Percentiles rank a stretch among this genome's conserved stretches.
Conservation (phyloP, 2,329 filamentous ascomycete genomes). For the Colletotrichum tropicicola region DNA sequence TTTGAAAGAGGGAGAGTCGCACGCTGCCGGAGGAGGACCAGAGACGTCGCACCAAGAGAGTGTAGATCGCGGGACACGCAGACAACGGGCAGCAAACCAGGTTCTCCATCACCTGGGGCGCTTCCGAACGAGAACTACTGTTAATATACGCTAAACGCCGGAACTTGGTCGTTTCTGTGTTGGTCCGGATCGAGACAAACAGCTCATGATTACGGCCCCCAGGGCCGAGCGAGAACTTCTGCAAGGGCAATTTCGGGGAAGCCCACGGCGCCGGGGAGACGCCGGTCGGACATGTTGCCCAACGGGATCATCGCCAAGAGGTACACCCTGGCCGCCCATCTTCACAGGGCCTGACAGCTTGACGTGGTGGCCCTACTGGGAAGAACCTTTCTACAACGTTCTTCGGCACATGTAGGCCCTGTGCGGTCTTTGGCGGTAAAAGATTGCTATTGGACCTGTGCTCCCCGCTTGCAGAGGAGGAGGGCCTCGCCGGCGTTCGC, state of each 20-base stretch:
- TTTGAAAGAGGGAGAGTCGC: neutral
- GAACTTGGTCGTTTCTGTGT: neutral
- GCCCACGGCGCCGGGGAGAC: neutral
- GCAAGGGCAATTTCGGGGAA: constrained; percentile 12
- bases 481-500: neutral
- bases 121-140: constrained; percentile 1
- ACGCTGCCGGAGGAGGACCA: neutral
- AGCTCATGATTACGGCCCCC: neutral
- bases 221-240: neutral
- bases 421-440: neutral
- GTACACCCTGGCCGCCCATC: neutral
- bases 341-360: neutral
- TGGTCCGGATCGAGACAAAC: neutral
- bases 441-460: neutral
- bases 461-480: neutral
- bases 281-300: constrained; percentile 8
- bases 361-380: neutral
- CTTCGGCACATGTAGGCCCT: neutral
- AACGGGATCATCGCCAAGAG: constrained; percentile 6
- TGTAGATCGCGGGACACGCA: neutral
- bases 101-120: neutral
- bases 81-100: neutral
- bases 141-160: constrained; percentile 24
- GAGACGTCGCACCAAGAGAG: neutral
- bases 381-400: constrained; percentile 5